Base-by-base conservation (phyloP, 768 basidiomycete species). In the Lanmaoa pseudosensibilis region DNA sequence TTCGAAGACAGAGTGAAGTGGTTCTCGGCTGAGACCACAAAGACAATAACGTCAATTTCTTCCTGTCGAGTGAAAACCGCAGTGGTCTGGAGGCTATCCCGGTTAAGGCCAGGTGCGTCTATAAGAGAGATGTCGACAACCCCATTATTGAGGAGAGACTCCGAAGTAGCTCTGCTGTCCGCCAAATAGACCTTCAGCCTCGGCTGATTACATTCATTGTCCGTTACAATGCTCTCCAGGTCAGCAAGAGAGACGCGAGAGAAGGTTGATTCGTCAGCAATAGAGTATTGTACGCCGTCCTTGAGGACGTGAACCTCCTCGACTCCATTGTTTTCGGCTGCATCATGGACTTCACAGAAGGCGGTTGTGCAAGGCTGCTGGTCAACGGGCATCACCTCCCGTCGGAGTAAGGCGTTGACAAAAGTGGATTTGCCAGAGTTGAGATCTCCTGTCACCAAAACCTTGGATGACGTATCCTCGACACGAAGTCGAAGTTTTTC, bases 341-440 rank as follows among this genome's bases (percentile, higher is more conserved):
- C 92, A 65, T 95, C 92, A 61, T 92, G 90, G 2, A 99, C 97
- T 73, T 98, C 94, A 74, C 93, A 96, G 69, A 99, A 99, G 32
- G 94, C 87, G 30, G 94, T 94, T 0, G 97, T 99, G 72, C 94
- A 92, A 4, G 97, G 97, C 70, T 98, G 97, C 69, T 99, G 94
- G 73, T 99, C 97, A 57, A 95, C 87, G 9, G 97, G 94, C 89
- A 99, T 92, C 43, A 97, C 86, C 67, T 92, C 85, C 7, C 94
- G 82, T 45, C 94, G 81, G 5, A 99, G 84, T 34, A 99, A 78
- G 5, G 96, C 92, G 68, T 99, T 99, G 69, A 99, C 93, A 69
- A 99, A 92, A 0, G 97, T 98, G 19, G 94, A 97, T 75, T 99
- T 99, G 65, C 97, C 97, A 36, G 97, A 90, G 71, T 99, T 99